These are phyloP conservation scores for Ophiostoma sp. DNA, from an alignment of 2,329 filamentous ascomycete species.

Conservation along the genomic window DNA sequence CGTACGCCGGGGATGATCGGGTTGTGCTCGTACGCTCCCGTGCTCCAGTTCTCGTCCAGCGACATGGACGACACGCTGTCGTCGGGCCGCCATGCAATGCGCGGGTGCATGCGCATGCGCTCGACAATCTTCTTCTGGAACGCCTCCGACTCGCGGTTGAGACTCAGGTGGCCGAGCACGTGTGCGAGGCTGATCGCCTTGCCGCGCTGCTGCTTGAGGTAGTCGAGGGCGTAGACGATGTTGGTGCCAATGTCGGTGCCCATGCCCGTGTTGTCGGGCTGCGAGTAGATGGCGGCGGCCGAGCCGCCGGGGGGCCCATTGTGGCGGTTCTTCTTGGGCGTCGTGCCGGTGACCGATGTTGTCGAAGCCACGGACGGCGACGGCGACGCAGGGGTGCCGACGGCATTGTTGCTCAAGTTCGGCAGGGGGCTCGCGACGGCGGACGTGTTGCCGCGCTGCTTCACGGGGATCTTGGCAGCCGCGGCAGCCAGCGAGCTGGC, in stretches of 20 bases:
- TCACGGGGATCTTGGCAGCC: slow-evolving; percentile 53
- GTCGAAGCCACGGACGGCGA: slow-evolving; percentile 53
- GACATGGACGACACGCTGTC: slow-evolving; percentile 42
- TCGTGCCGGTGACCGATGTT: slow-evolving; percentile 49
- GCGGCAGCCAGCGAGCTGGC: slow-evolving; percentile 57
- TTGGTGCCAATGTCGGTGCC: slow-evolving; percentile 80
- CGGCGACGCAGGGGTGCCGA: slow-evolving; percentile 52
- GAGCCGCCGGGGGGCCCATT: not conserved
- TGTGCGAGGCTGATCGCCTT: slow-evolving; percentile 65
- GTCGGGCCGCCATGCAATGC: slow-evolving; percentile 53
- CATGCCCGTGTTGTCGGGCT: slow-evolving; percentile 68
- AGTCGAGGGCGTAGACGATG: slow-evolving; percentile 79
- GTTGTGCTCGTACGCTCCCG: slow-evolving; percentile 73
- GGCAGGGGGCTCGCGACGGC: slow-evolving; percentile 51
- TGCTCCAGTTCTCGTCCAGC: slow-evolving; percentile 42
- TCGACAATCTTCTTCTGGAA: slow-evolving; percentile 60
- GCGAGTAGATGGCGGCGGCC: slow-evolving; percentile 59
- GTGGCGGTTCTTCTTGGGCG: slow-evolving; percentile 56
- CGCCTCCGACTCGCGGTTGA: slow-evolving; percentile 57
- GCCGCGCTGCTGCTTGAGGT: slow-evolving; percentile 67
- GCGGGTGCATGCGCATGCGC: slow-evolving; percentile 60
- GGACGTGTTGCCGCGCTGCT: slow-evolving; percentile 36
- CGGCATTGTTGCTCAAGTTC: slow-evolving; percentile 47
- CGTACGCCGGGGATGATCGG: slow-evolving; percentile 76
- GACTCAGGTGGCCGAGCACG: slow-evolving; percentile 73